Base-by-base conservation (phyloP, 2,329 filamentous ascomycete genomes). In the Hypoxylon rubiginosum region DNA sequence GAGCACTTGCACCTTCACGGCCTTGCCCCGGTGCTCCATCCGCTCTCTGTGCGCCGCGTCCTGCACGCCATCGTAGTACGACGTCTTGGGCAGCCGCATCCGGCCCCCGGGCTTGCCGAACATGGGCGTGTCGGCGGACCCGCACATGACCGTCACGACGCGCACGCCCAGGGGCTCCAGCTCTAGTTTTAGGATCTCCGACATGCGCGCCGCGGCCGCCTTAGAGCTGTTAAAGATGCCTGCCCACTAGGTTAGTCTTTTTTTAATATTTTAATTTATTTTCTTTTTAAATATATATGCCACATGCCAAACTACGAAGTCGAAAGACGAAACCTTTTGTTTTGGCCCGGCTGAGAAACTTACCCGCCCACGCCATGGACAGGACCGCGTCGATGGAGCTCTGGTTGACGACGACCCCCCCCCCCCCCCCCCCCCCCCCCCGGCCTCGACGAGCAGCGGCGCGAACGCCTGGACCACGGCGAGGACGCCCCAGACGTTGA, bases 81-180 rank as follows among this genome's bases (percentile, higher is more conserved):
- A 36, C 10, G 34, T 36, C 34, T 36, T 13, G 1, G 34, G 11
- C 10, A 36, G 34, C 34, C 34, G 2, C 34, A 36, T 36, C 13
- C 34, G 9, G 32, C 32, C 32, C 8, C 32, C 32, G 2, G 32
- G 32, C 9, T 34, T 34, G 4, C 32, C 39, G 39, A 39, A 39
- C 15, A 13, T 39, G 36, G 36, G 36, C 36, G 36, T 39, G 36
- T 6, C 36, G 36, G 15, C 11, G 10, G 36, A 11, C n/a, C n/a
- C n/a, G n/a, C n/a, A n/a, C n/a, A n/a, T n/a, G n/a, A n/a, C n/a
- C n/a, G n/a, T n/a, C n/a, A n/a, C n/a, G n/a, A 41, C 13, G 13
- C 39, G 39, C 39, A 87, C 80, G 4, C 81, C 79, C 28, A 88
- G 84, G 0, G 80, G 79, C 1, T 69, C 71, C 0, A 86, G 73